Conservation (phyloP, 331 rosid species). For the Prunus yedoensis region DNA sequence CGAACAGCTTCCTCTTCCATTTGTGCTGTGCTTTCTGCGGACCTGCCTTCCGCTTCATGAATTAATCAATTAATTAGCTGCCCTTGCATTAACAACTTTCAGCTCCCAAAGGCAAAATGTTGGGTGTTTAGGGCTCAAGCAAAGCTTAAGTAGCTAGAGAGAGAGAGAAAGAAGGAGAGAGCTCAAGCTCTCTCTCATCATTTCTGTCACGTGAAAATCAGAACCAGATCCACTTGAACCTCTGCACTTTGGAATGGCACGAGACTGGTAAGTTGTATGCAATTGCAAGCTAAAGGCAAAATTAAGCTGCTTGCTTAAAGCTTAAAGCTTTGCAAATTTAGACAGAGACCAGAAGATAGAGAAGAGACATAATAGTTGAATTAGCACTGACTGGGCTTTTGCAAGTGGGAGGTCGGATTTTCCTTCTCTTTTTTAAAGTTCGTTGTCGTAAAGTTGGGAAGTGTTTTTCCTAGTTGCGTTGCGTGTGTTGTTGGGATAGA, state of each 20-base stretch:
- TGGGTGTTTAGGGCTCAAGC: background rate
- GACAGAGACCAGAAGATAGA: background rate
- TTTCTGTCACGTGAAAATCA: constrained; percentile 7
- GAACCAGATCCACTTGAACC: constrained; percentile 21
- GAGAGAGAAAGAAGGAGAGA: background rate
- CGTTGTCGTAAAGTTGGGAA: constrained; percentile 28
- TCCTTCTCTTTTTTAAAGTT: constrained; percentile 10
- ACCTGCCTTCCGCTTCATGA: constrained; percentile 75
- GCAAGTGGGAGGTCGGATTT: constrained; percentile 19
- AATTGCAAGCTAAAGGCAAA: background rate
- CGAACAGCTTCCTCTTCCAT: constrained; percentile 79
- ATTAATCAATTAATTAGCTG: background rate
- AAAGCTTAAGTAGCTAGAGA: background rate
- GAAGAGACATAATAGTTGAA: constrained; percentile 6
- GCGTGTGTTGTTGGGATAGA: constrained; percentile 42
- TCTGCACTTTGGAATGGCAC: background rate
- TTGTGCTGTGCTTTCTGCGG: constrained; percentile 59
- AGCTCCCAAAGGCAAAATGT: background rate
- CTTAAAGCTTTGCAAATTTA: background rate
- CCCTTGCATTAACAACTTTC: background rate
- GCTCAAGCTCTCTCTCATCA: background rate
- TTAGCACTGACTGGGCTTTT: constrained; percentile 12
- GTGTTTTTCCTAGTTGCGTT: constrained; percentile 47
- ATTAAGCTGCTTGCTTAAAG: background rate
- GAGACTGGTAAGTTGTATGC: too few relatives aligned